Conservation (phyloP, 805 yeast genomes). For the Ogataea pini region DNA sequence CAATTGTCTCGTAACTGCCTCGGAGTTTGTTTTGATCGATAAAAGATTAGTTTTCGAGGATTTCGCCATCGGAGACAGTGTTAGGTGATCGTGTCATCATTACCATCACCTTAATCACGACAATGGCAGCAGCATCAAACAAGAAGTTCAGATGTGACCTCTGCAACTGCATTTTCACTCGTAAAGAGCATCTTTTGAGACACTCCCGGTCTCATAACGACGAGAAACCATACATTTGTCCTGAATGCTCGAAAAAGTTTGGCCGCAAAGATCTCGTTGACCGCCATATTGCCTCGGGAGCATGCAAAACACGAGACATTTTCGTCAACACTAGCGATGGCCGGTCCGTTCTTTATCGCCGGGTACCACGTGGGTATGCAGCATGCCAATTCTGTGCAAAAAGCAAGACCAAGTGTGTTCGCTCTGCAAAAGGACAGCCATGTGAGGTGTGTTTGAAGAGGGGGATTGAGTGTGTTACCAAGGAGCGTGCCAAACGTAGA, state of each 20-base stretch:
- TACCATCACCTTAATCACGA: too few relatives aligned
- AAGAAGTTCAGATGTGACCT: conserved; percentile 9
- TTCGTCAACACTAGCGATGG: conserved; percentile 13
- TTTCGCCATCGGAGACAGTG: conserved; percentile 3
- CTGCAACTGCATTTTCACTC: conserved; percentile 10
- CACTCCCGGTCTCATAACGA: conserved; percentile 13
- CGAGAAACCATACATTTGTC: conserved; percentile 12
- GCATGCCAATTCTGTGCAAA: conserved; percentile 13
- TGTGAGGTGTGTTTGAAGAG: conserved; percentile 9
- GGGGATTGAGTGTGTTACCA: conserved; percentile 7
- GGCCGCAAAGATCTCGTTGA: conserved; percentile 12
- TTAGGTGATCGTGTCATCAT: too few relatives aligned
- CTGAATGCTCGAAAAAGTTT: conserved; percentile 9
- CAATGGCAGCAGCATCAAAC: too few relatives aligned
- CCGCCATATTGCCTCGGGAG: conserved; percentile 11
- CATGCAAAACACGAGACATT: conserved; percentile 8
- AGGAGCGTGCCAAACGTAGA: not conserved
- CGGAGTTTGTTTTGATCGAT: not conserved
- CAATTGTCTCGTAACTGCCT: not conserved
- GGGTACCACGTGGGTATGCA: conserved; percentile 5
- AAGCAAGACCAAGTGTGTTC: conserved; percentile 10
- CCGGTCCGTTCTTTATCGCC: not conserved
- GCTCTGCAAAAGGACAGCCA: too few relatives aligned
- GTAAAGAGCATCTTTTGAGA: conserved; percentile 11
- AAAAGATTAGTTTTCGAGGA: not conserved